Evolutionary conservation across 179 eudicot species (phyloP).

Genomic region (Sideroxylon spinosum): DNA sequence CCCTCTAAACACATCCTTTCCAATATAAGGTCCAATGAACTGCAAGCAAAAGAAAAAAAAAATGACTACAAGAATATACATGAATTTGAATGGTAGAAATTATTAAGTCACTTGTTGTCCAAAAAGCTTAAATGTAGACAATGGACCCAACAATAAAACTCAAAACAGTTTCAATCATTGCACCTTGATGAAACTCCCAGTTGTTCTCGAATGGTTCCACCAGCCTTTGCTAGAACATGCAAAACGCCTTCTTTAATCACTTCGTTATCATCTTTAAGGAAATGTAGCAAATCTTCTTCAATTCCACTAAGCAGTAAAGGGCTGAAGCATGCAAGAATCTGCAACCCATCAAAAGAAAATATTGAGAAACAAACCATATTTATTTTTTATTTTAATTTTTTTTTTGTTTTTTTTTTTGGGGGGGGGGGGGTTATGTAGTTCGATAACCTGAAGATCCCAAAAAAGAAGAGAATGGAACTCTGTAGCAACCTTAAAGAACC

Average conservation of each 20-base stretch:
- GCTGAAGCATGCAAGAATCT: constrained; percentile 87
- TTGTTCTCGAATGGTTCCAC: constrained; percentile 85
- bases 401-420: not conserved
- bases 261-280: constrained; percentile 87
- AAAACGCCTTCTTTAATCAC: constrained; percentile 89
- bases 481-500: not conserved
- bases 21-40: constrained; percentile 86
- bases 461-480: no score
- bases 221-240: constrained; percentile 95
- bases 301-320: constrained; percentile 76
- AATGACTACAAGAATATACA: not conserved
- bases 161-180: constrained; percentile 9
- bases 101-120: no score
- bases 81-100: no score
- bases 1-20: constrained; percentile 95
- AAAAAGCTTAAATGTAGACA: no score
- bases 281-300: constrained; percentile 72
- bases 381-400: not conserved
- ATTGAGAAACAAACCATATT: not conserved
- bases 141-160: no score
- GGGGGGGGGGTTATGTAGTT: not conserved
- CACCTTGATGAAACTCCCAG: constrained; percentile 88
- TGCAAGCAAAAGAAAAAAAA: constrained; percentile 31
- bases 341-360: constrained; percentile 22
- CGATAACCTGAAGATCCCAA: not conserved